Percentiles rank a stretch among this genome's conserved stretches.
These are phyloP conservation scores for Thermochaetoides dissita DNA, from an alignment of 2,329 filamentous ascomycete genomes.

Conservation along the genomic window DNA sequence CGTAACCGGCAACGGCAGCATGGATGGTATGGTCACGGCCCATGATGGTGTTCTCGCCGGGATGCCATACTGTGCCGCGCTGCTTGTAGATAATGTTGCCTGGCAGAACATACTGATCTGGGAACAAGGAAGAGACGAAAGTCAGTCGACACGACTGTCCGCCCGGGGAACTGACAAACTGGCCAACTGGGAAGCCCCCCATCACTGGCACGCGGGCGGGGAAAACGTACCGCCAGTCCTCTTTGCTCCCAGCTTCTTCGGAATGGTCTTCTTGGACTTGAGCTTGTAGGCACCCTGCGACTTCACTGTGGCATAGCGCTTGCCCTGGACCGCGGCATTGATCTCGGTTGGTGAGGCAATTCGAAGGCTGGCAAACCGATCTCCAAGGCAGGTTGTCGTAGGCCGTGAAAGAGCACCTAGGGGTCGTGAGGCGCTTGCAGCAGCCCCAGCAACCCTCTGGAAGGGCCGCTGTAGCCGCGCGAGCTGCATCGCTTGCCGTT, in stretches of 20 bases:
- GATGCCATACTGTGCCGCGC: slow-evolving; percentile 84
- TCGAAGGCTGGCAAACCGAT: slow-evolving; percentile 22
- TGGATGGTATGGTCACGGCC: slow-evolving; percentile 95
- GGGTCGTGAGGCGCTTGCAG: slow-evolving; percentile 23
- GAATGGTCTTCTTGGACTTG: slow-evolving; percentile 42
- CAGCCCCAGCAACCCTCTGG: slow-evolving; percentile 29
- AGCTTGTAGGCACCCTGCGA: slow-evolving; percentile 56
- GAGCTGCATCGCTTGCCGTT: slow-evolving; percentile 27
- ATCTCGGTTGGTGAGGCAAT: slow-evolving; percentile 18
- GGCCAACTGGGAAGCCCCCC: too few relatives aligned
- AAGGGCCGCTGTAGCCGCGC: slow-evolving; percentile 33
- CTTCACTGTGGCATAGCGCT: slow-evolving; percentile 45
- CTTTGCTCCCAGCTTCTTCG: slow-evolving; percentile 88
- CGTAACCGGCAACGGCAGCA: slow-evolving; percentile 71
- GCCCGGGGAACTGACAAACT: too few relatives aligned
- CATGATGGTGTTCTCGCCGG: slow-evolving; percentile 89
- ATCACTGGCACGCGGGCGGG: neutral
- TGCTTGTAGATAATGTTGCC: slow-evolving; percentile 98
- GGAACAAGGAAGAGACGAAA: neutral
- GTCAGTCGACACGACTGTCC: neutral
- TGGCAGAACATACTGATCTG: slow-evolving; percentile 83
- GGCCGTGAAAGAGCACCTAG: neutral
- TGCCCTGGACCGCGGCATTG: slow-evolving; percentile 32
- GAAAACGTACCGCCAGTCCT: slow-evolving; percentile 60
- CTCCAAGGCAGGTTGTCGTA: slow-evolving; percentile 12